Evolutionary conservation across 2,329 filamentous ascomycete genomes (phyloP).

Genomic region (Fusarium tjaetaba): DNA sequence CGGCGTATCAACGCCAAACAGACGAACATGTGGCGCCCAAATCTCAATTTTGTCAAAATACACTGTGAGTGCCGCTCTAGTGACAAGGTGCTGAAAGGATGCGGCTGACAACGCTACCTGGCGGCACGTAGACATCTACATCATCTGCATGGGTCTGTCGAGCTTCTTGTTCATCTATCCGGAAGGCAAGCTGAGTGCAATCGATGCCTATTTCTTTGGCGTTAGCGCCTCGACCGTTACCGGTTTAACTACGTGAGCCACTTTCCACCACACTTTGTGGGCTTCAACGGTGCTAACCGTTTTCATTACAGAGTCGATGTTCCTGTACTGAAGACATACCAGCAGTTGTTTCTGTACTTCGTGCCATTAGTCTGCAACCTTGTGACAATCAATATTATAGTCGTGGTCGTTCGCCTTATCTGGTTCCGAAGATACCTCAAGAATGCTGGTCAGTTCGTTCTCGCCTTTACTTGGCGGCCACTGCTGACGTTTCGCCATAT

Average conservation of each 20-base stretch:
- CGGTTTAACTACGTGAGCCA: constrained; percentile 59
- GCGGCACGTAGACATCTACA: constrained; percentile 37
- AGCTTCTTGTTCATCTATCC: constrained; percentile 38
- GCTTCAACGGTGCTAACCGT: constrained; percentile 10
- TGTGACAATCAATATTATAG: constrained; percentile 59
- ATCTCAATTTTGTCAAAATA: constrained; percentile 42
- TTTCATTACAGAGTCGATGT: constrained; percentile 55
- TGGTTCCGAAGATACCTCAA: constrained; percentile 61
- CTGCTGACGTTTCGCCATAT: not conserved
- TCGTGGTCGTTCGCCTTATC: constrained; percentile 57
- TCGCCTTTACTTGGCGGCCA: not conserved
- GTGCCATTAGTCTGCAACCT: constrained; percentile 60
- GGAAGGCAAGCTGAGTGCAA: constrained; percentile 43
- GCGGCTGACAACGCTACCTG: constrained; percentile 11
- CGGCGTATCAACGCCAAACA: constrained; percentile 10
- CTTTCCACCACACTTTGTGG: not conserved
- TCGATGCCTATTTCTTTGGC: constrained; percentile 62
- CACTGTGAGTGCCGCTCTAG: constrained; percentile 39
- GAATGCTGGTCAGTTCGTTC: constrained; percentile 45
- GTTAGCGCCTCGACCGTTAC: constrained; percentile 61
- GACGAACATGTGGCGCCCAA: constrained; percentile 38
- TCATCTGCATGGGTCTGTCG: constrained; percentile 37
- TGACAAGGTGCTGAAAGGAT: not conserved
- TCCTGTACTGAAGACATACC: constrained; percentile 59
- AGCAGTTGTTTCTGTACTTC: constrained; percentile 62